Evolutionary conservation across 768 basidiomycete genomes (phyloP).

Genomic region (Wakefieldia striispora): DNA sequence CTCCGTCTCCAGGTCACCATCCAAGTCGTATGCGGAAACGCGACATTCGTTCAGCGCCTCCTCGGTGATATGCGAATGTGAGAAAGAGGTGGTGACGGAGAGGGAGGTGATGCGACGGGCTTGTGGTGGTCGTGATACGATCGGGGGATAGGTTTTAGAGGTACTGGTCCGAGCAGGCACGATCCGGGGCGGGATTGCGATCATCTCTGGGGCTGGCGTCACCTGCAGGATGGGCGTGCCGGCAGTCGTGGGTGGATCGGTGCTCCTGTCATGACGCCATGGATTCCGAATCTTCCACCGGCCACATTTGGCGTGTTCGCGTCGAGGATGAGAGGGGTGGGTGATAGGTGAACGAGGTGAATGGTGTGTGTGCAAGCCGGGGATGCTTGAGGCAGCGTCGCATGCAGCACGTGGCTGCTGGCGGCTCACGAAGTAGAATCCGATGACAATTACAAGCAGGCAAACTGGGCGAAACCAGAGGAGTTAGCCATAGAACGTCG

Average conservation of each 20-base stretch:
- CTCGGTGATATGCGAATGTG: constrained; percentile 24
- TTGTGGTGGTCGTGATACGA: constrained; percentile 8
- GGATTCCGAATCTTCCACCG: constrained; percentile 19
- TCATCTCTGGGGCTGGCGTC: not conserved
- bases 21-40: constrained; percentile 25
- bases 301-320: constrained; percentile 3
- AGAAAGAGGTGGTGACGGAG: constrained; percentile 21
- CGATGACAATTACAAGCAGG: constrained; percentile 22
- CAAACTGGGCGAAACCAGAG: constrained; percentile 16
- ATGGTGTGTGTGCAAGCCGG: not conserved
- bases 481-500: constrained; percentile 9
- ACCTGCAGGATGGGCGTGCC: constrained; percentile 2
- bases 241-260: not conserved
- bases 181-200: not conserved
- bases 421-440: constrained; percentile 28
- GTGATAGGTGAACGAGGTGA: constrained; percentile 1
- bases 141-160: not conserved
- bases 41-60: constrained; percentile 22
- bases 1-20: constrained; percentile 24
- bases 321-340: not conserved
- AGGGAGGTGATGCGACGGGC: constrained; percentile 19
- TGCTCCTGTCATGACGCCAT: constrained; percentile 3
- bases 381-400: not conserved
- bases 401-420: constrained; percentile 1
- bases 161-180: not conserved